phyloP scores from a whole-genome alignment of 2,329 filamentous ascomycete species.

The Colletotrichum limetticola region DNA sequence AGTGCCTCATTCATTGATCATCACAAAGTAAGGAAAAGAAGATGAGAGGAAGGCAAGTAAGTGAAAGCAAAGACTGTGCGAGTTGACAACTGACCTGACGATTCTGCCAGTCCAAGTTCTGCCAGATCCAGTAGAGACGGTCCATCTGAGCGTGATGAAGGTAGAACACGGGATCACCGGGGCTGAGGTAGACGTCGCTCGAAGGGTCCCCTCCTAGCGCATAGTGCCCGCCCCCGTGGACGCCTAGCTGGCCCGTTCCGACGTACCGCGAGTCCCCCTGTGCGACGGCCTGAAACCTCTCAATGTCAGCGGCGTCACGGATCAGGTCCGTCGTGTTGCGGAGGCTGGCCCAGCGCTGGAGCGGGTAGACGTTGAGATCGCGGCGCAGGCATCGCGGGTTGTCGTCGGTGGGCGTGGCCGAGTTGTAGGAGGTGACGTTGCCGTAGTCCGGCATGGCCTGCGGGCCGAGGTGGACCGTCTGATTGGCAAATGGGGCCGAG shows the following conservation, averaged over 20 bases:
- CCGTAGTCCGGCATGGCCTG: slow-evolving; percentile 29
- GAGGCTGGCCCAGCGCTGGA: slow-evolving; percentile 36
- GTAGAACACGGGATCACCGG: slow-evolving; percentile 57
- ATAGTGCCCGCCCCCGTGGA: slow-evolving; percentile 54
- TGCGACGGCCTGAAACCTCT: slow-evolving; percentile 48
- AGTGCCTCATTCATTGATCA: background rate
- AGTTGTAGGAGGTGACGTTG: slow-evolving; percentile 27
- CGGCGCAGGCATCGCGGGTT: slow-evolving; percentile 56
- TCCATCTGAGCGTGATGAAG: slow-evolving; percentile 58
- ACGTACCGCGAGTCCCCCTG: slow-evolving; percentile 45
- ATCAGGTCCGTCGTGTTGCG: slow-evolving; percentile 44
- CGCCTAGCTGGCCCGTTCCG: slow-evolving; percentile 44
- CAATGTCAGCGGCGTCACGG: slow-evolving; percentile 35
- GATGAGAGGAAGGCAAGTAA: too few species aligned
- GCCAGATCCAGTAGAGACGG: slow-evolving; percentile 59
- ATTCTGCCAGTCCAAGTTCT: slow-evolving; percentile 53
- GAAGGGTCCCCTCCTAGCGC: slow-evolving; percentile 56
- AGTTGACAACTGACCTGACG: slow-evolving; percentile 41
- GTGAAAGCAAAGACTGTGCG: too few species aligned
- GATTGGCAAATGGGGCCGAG: slow-evolving; percentile 50
- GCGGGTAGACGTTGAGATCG: slow-evolving; percentile 43
- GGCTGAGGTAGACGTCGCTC: slow-evolving; percentile 55
- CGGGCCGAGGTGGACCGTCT: slow-evolving; percentile 51
- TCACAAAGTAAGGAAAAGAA: too few species aligned
- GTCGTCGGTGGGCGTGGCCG: slow-evolving; percentile 43